Conservation (phyloP, 2,329 filamentous ascomycete species). For the Phoma sp. region DNA sequence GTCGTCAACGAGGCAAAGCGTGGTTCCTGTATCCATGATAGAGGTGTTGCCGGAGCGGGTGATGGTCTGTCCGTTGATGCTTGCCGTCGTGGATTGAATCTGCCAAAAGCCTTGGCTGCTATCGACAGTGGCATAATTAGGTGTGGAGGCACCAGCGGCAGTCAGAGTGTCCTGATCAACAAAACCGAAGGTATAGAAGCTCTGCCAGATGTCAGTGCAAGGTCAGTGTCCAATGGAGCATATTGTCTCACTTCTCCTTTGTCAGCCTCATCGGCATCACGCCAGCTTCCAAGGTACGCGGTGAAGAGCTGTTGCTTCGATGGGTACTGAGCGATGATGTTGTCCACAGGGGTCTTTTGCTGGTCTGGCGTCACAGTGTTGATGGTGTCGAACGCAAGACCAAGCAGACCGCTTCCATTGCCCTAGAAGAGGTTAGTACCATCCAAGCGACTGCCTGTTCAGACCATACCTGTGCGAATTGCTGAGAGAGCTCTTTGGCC, state of each 20-base stretch:
- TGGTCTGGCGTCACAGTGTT: slow-evolving; percentile 65
- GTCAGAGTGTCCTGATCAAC: slow-evolving; percentile 54
- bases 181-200: slow-evolving; percentile 56
- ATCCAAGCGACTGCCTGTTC: too few species aligned
- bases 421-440: slow-evolving; percentile 30
- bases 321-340: slow-evolving; percentile 64
- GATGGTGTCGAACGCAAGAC: slow-evolving; percentile 68
- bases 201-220: slow-evolving; percentile 30
- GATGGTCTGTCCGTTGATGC: slow-evolving; percentile 53
- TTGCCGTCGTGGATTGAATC: slow-evolving; percentile 59
- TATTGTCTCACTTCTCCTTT: slow-evolving; percentile 43
- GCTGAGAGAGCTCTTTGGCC: slow-evolving; percentile 62
- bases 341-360: slow-evolving; percentile 69
- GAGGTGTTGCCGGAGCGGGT: slow-evolving; percentile 36
- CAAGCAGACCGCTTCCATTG: slow-evolving; percentile 68
- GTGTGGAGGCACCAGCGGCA: slow-evolving; percentile 59
- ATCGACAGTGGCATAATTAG: slow-evolving; percentile 63
- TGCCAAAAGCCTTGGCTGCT: slow-evolving; percentile 67
- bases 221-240: too few species aligned
- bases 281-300: slow-evolving; percentile 64
- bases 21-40: slow-evolving; percentile 72
- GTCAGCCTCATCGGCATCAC: slow-evolving; percentile 54
- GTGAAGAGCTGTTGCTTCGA: slow-evolving; percentile 63
- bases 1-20: slow-evolving; percentile 64
- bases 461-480: slow-evolving; percentile 56